Conservation (phyloP, 2,329 filamentous ascomycete genomes). For the Allantophomopsis cytisporea region DNA sequence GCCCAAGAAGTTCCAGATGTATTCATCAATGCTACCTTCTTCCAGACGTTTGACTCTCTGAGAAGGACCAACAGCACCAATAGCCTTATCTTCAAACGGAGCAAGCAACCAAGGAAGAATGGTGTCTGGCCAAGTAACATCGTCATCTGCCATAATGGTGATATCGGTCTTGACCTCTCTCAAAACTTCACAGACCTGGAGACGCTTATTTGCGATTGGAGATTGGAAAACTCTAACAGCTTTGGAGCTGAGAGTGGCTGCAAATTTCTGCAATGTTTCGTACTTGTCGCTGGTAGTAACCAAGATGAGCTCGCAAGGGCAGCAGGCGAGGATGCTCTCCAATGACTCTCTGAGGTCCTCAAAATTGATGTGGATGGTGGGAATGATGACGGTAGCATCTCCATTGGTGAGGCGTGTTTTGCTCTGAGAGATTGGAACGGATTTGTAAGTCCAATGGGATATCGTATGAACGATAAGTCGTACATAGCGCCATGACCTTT, state of each 20-base stretch:
- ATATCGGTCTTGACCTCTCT: slow-evolving; percentile 73
- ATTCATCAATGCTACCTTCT: slow-evolving; percentile 40
- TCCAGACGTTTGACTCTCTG: slow-evolving; percentile 63
- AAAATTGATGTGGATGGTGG: slow-evolving; percentile 79
- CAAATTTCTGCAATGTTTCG: slow-evolving; percentile 52
- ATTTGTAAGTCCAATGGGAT: slow-evolving; percentile 78
- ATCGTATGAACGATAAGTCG: slow-evolving; percentile 75
- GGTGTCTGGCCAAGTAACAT: slow-evolving; percentile 82
- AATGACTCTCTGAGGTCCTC: slow-evolving; percentile 75
- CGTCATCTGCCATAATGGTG: slow-evolving; percentile 89
- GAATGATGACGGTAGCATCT: slow-evolving; percentile 90
- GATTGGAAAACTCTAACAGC: slow-evolving; percentile 65
- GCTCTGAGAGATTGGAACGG: slow-evolving; percentile 67
- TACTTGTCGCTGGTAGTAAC: slow-evolving; percentile 78
- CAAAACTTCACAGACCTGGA: slow-evolving; percentile 85
- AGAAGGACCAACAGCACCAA: slow-evolving; percentile 86
- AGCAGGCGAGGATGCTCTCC: slow-evolving; percentile 58
- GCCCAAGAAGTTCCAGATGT: slow-evolving; percentile 78
- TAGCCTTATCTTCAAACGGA: slow-evolving; percentile 71
- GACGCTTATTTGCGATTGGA: slow-evolving; percentile 83
- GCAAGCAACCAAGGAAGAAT: slow-evolving; percentile 86
- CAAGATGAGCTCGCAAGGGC: slow-evolving; percentile 62
- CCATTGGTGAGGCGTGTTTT: slow-evolving; percentile 52
- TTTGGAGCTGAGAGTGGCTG: slow-evolving; percentile 39
- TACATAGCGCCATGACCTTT: slow-evolving; percentile 75